Conservation (phyloP, 2,329 filamentous ascomycete genomes). For the Triangularia setosa region DNA sequence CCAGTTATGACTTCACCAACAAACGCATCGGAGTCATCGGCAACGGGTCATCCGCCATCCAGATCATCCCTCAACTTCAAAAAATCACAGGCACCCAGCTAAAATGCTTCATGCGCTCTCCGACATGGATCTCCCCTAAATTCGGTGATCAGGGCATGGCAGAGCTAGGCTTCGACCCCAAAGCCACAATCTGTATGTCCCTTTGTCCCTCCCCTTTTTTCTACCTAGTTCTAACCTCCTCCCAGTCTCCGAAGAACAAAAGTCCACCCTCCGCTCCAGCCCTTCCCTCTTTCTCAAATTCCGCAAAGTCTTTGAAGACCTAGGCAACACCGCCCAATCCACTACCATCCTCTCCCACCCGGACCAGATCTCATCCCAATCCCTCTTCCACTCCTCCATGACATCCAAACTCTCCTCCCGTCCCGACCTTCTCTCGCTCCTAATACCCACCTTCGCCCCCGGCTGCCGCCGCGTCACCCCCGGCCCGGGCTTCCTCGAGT, state of each 20-base stretch:
- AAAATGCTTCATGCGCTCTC: conserved; percentile 45
- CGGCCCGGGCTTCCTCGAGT: conserved; percentile 44
- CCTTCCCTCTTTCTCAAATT: conserved; percentile 38
- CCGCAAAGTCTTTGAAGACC: conserved; percentile 42
- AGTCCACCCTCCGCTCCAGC: conserved; percentile 35
- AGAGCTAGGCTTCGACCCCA: conserved; percentile 40
- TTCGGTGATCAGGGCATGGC: conserved; percentile 45
- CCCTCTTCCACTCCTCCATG: conserved; percentile 38
- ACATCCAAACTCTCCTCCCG: conserved; percentile 37
- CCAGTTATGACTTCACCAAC: conserved; percentile 41
- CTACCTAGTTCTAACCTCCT: background rate
- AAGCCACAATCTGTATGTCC: conserved; percentile 36
- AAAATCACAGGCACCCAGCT: conserved; percentile 39
- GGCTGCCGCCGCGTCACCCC: conserved; percentile 45
- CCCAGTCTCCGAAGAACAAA: conserved; percentile 33
- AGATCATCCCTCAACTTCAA: conserved; percentile 49
- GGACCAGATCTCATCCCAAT: conserved; percentile 32
- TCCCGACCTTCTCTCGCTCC: conserved; percentile 40
- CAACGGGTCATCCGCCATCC: conserved; percentile 50
- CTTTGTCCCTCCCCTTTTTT: background rate
- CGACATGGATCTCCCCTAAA: conserved; percentile 47
- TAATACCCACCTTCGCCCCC: conserved; percentile 41
- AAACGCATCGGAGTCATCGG: conserved; percentile 50
- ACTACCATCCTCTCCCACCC: conserved; percentile 36
- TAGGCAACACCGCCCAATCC: conserved; percentile 41